Base-by-base conservation (phyloP, 2,329 filamentous ascomycete species). In the Hypomyces rosellus region DNA sequence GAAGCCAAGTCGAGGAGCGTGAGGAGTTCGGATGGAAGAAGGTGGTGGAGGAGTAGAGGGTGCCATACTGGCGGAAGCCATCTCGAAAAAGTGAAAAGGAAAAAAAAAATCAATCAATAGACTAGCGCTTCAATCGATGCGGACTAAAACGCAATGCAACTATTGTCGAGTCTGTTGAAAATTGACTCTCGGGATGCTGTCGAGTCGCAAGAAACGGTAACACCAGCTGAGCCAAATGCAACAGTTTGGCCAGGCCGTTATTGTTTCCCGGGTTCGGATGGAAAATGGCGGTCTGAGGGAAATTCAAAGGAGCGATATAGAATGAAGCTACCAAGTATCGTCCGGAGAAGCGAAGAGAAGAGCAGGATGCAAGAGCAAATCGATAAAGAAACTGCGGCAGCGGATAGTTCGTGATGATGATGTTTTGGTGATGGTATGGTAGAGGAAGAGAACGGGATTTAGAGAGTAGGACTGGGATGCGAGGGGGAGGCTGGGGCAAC, bases 1-100 rank as follows among this genome's bases (percentile, higher is more conserved):
- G 60, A 75, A 82, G 36, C 86, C 86, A 62, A 82, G 78, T 52
- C 78, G 78, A 44, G 87, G 87, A 49, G 86, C 83, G 38, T 80
- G 78, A 54, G 87, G 87, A 45, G 84, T 88, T 63, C 74, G 81
- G 54, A 86, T 69, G 55, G 71, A 69, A 39, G 72, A 66, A 36
- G 79, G 73, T 55, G 81, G 82, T 46, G 84, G 79, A 57, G 85
- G 84, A 40, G 85, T 87, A 47, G 73, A 67, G 48, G 76, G 60
- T 49, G 58, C 55, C 44, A 54, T 54, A 39, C 57, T 57, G 47
- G 51, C 52, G 46, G 58, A 57, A 44, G 58, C 58, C 65, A 68
- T 68, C 8, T 47, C 63, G 58, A 57, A 46, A 16, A 40, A 18
- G 14, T 42, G 39, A 47, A 48, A 36, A 50, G 33, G 46, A 47